These are phyloP conservation scores for Harrya chromipes DNA, from an alignment of 768 basidiomycete species.

Conservation along the genomic window DNA sequence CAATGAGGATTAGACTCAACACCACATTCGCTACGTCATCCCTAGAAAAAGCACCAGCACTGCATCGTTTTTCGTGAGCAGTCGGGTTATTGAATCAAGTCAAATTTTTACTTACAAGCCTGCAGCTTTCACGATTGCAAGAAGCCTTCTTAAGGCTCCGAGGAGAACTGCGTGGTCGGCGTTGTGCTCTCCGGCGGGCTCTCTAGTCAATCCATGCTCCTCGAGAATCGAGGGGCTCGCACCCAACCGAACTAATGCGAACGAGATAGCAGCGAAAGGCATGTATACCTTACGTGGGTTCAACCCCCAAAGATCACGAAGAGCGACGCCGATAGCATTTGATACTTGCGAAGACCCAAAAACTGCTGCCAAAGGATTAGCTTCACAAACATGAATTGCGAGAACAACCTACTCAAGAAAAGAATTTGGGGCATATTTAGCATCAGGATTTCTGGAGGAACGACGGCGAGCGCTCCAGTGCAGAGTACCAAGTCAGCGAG, in stretches of 20 bases:
- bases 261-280: conserved; percentile 36
- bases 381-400: background rate
- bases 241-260: conserved; percentile 43
- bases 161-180: conserved; percentile 26
- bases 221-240: conserved; percentile 37
- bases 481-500: conserved; percentile 41
- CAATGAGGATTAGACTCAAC: conserved; percentile 50
- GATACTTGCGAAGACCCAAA: conserved; percentile 26
- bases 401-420: conserved; percentile 35
- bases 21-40: conserved; percentile 49
- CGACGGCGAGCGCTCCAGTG: conserved; percentile 37
- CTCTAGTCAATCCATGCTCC: conserved; percentile 30
- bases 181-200: conserved; percentile 4
- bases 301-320: conserved; percentile 35
- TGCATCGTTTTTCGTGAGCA: conserved; percentile 18
- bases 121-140: conserved; percentile 41
- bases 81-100: background rate
- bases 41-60: conserved; percentile 32
- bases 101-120: conserved; percentile 41
- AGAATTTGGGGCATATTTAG: conserved; percentile 41
- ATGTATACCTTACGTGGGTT: conserved; percentile 21
- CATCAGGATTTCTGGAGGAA: conserved; percentile 29
- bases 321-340: conserved; percentile 31
- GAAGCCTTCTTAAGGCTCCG: conserved; percentile 38
- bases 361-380: conserved; percentile 17